These are phyloP conservation scores for Aureoboletus auriporus DNA, from an alignment of 768 basidiomycete species.

Conservation along the genomic window DNA sequence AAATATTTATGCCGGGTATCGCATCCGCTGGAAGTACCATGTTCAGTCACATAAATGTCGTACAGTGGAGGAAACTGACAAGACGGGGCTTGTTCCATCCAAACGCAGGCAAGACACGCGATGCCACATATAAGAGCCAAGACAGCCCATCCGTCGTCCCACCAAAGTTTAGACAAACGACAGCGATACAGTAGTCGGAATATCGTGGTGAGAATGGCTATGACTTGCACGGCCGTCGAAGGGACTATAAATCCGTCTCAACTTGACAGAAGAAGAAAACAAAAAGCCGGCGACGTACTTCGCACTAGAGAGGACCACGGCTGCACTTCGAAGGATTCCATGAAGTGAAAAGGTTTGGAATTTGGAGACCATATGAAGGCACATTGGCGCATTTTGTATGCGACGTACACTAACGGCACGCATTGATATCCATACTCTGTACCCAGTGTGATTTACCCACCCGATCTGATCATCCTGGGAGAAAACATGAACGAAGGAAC, in stretches of 20 bases:
- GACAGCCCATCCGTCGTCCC: slow-evolving; percentile 28
- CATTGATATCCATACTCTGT: background rate
- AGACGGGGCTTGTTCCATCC: slow-evolving; percentile 1
- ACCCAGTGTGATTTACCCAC: background rate
- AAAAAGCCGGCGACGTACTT: slow-evolving; percentile 5
- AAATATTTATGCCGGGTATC: background rate
- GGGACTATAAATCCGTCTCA: slow-evolving; percentile 5
- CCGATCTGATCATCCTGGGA: background rate
- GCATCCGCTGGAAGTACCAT: background rate
- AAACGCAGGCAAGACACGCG: slow-evolving; percentile 15
- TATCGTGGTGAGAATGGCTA: slow-evolving; percentile 18
- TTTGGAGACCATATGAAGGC: background rate
- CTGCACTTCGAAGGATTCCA: background rate
- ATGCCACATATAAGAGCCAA: slow-evolving; percentile 22
- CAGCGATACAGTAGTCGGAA: slow-evolving; percentile 22
- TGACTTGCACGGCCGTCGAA: slow-evolving; percentile 12
- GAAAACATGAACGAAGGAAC: background rate
- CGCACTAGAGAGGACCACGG: slow-evolving; percentile 8
- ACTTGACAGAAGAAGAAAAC: background rate
- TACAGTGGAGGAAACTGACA: slow-evolving; percentile 9
- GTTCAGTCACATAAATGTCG: background rate
- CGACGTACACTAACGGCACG: background rate
- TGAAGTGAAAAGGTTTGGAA: background rate
- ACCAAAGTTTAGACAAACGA: slow-evolving; percentile 16
- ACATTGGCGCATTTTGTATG: background rate